phyloP scores from a whole-genome alignment of 2,329 filamentous ascomycete species.

The Parastagonospora nodorum region DNA sequence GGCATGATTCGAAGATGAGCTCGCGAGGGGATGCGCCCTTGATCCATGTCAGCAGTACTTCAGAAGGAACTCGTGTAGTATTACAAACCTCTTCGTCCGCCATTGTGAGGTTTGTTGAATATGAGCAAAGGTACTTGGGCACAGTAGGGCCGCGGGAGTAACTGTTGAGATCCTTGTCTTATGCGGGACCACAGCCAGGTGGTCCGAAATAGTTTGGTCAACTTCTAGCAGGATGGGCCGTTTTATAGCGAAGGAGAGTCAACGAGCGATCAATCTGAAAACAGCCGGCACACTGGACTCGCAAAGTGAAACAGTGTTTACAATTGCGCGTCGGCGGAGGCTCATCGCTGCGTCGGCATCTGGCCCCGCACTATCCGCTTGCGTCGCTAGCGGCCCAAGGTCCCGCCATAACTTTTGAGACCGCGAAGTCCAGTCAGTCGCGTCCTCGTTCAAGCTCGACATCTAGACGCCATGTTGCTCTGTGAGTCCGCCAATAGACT shows the following conservation, averaged over 20 bases:
- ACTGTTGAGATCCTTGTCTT: too few relatives aligned
- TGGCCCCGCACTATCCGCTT: conserved; percentile 35
- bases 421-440: neutral
- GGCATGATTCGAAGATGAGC: conserved; percentile 88
- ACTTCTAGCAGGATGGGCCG: neutral
- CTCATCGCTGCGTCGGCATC: conserved; percentile 14
- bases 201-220: too few relatives aligned
- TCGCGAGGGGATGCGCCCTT: conserved; percentile 86
- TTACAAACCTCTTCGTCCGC: conserved; percentile 41
- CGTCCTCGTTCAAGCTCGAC: conserved; percentile 4
- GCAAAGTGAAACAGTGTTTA: conserved; percentile 21
- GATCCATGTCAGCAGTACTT: conserved; percentile 14
- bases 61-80: neutral
- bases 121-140: neutral
- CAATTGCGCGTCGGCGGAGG: conserved; percentile 16
- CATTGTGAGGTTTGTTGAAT: conserved; percentile 26
- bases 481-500: conserved; percentile 54
- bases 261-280: neutral
- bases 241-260: neutral
- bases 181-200: too few relatives aligned
- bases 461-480: conserved; percentile 61
- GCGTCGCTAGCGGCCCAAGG: conserved; percentile 20
- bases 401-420: conserved; percentile 37
- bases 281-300: neutral
- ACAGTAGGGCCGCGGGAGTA: neutral